Base-by-base conservation (phyloP, 2,329 filamentous ascomycete genomes). In the Sodiomyces alkalinus region DNA sequence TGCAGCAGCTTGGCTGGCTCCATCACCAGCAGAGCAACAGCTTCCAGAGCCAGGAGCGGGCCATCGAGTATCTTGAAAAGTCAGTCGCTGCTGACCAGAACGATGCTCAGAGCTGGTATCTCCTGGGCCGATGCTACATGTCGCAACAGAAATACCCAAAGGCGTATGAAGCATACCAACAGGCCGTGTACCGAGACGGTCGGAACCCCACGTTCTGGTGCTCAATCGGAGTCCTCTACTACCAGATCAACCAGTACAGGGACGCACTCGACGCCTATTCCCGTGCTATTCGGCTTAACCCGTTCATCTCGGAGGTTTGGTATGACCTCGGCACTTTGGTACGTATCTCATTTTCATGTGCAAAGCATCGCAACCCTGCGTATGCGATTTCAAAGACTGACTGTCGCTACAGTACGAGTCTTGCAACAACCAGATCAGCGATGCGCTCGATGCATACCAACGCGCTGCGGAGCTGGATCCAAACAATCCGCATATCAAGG, bases 131-230 rank as follows among this genome's bases (percentile, higher is more conserved):
- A 42, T 96, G 90, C 61, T 98, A 96, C 64, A 96, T 98, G 90
- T 92, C 87, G 40, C 87, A 94, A 56, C 83, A 93, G 52, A 96
- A 96, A 53, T 96, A 96, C 45, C 87, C 87, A 45, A 96, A 96
- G 53, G 90, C 90, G 0, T 96, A 96, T 45, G 90, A 98, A 49
- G 87, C 90, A 5, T 96, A 96, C 53, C 90, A 98, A 51, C 90
- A 98, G 60, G 90, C 90, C 3, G 90, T 98, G 21, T 98, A 98
- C 49, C 83, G 90, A 32, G 90, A 98, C 50, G 90, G 90, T 19
- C 79, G 90, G 41, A 96, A 96, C 51, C 90, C 90, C 12, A 96
- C 90, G 2, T 98, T 96, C 62, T 98, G 90, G 90, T 96, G 90
- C 61, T 96, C 87, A 7, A 98, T 98, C 48, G 90, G 90, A 51